A percentile compares a stretch with the other conserved stretches of the same genome.
These are phyloP conservation scores for Plantago rigida DNA, from an alignment of 305 asterid species.

Conservation along the genomic window DNA sequence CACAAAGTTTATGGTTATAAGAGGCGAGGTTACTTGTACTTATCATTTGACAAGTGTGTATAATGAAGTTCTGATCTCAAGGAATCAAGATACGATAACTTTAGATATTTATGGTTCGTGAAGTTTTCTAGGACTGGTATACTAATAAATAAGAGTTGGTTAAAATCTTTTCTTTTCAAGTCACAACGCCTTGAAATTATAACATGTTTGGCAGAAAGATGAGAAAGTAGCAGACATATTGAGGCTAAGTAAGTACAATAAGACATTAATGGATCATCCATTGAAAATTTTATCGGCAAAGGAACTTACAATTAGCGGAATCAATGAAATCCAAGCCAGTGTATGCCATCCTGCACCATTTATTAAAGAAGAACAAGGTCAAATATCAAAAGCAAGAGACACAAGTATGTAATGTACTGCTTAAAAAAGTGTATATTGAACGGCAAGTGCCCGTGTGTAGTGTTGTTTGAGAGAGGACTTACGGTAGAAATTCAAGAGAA, in stretches of 20 bases:
- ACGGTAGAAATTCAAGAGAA: conserved; percentile 45
- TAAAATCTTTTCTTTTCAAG: too few relatives aligned
- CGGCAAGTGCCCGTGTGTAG: background rate
- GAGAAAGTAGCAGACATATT: background rate
- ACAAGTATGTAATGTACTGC: background rate
- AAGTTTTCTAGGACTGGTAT: too few relatives aligned
- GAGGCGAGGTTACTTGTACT: too few relatives aligned
- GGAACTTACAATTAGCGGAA: conserved; percentile 45
- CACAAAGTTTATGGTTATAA: too few relatives aligned
- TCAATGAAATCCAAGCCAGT: conserved; percentile 39
- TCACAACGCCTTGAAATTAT: too few relatives aligned
- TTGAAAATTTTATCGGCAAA: background rate
- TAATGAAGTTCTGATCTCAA: too few relatives aligned
- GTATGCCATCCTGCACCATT: conserved; percentile 50
- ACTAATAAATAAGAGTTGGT: too few relatives aligned
- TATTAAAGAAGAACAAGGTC: background rate
- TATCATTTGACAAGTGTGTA: too few relatives aligned
- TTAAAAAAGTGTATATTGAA: background rate
- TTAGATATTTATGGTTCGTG: too few relatives aligned
- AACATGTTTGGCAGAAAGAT: background rate
- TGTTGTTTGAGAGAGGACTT: conserved; percentile 21
- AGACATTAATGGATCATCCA: background rate
- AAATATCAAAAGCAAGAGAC: background rate
- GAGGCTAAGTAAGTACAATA: background rate
- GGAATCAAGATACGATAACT: too few relatives aligned